Evolutionary conservation across 495 filamentous ascomycete species (phyloP).

Genomic region (Bombardia bombarda): DNA sequence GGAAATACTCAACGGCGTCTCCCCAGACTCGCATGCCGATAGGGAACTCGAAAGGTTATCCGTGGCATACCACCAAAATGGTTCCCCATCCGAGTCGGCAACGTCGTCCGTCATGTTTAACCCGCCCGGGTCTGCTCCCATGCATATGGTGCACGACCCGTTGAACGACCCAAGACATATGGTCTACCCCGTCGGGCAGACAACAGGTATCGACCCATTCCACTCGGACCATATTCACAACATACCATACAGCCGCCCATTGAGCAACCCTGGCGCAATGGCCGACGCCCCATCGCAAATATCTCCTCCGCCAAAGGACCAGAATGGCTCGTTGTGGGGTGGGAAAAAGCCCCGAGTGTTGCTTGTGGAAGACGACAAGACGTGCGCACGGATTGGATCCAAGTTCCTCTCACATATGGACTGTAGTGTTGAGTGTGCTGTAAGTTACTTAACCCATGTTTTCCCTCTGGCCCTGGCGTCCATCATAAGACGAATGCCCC

Average conservation of each 20-base stretch:
- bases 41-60: conserved; percentile 68
- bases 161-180: conserved; percentile 68
- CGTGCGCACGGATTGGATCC: conserved; percentile 85
- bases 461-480: too few relatives aligned
- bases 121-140: conserved; percentile 25
- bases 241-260: conserved; percentile 66
- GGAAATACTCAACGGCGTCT: conserved; percentile 75
- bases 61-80: conserved; percentile 58
- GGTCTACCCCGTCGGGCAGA: conserved; percentile 85
- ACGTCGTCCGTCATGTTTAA: conserved; percentile 37
- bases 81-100: conserved; percentile 38
- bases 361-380: conserved; percentile 92
- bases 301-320: conserved; percentile 22
- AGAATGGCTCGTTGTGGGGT: conserved; percentile 49
- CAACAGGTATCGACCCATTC: conserved; percentile 88
- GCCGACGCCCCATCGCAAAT: conserved; percentile 19
- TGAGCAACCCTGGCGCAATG: conserved; percentile 26
- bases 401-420: conserved; percentile 88
- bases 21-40: conserved; percentile 71
- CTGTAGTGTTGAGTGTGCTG: conserved; percentile 84
- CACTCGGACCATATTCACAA: conserved; percentile 90
- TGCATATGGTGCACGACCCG: conserved; percentile 35
- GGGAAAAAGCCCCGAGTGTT: conserved; percentile 74
- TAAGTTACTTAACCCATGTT: conserved; percentile 32
- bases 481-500: too few relatives aligned